Evolutionary conservation across 345 rosid genomes (phyloP).

Genomic region (Conringia planisiliqua): DNA sequence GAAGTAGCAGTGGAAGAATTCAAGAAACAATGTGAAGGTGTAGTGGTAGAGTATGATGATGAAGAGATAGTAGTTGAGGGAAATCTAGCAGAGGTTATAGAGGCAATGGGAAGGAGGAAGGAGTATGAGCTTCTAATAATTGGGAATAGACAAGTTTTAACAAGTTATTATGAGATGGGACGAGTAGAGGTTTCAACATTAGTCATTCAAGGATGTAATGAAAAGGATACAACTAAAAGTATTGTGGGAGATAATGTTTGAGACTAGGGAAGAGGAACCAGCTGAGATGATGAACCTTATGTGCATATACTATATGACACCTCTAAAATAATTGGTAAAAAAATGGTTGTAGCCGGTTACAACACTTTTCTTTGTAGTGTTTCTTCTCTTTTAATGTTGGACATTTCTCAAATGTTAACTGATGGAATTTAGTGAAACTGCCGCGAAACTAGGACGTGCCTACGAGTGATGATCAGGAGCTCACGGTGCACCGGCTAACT

Average conservation of each 20-base stretch:
- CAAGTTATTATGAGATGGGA: not conserved
- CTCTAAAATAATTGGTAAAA: not conserved
- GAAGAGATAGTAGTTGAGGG: conserved; percentile 35
- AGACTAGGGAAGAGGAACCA: not conserved
- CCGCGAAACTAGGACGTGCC: too few relatives aligned
- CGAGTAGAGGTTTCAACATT: not conserved
- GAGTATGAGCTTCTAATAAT: conserved; percentile 55
- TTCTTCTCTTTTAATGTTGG: not conserved
- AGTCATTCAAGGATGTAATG: not conserved
- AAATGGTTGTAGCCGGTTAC: not conserved
- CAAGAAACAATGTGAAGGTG: conserved; percentile 38
- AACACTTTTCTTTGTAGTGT: not conserved
- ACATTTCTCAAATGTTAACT: not conserved
- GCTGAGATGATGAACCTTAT: not conserved
- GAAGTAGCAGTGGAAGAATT: conserved; percentile 43
- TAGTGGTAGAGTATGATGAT: conserved; percentile 26
- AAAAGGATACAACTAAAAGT: not conserved
- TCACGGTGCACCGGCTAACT: too few relatives aligned
- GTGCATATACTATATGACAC: not conserved
- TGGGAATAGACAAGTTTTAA: conserved; percentile 34
- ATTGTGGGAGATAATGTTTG: conserved; percentile 3
- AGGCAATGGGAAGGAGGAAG: conserved; percentile 39
- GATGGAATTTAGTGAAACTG: not conserved
- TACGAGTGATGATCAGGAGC: too few relatives aligned
- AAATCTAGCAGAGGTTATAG: conserved; percentile 36